These are phyloP conservation scores for Penicillium paneum DNA, from an alignment of 2,329 filamentous ascomycete species.

Conservation along the genomic window DNA sequence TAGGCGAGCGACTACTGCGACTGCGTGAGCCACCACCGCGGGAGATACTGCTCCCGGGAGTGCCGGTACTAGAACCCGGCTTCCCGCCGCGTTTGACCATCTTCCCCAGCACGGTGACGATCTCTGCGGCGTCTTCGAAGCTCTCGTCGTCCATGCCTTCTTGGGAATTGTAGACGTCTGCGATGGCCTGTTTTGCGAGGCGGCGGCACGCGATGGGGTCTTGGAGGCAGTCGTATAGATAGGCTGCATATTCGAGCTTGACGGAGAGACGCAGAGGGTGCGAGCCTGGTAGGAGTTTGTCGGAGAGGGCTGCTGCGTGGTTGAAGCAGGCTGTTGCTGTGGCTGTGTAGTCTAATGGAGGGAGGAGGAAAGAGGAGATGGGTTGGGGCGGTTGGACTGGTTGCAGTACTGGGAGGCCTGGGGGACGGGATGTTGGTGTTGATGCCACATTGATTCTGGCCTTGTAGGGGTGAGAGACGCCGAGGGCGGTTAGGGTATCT, in stretches of 20 bases:
- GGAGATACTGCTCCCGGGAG: constrained; percentile 23
- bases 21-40: constrained; percentile 31
- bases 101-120: constrained; percentile 79
- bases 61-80: constrained; percentile 33
- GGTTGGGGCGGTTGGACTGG: constrained; percentile 20
- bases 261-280: constrained; percentile 86
- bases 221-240: constrained; percentile 88
- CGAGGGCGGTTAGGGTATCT: constrained; percentile 40
- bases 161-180: constrained; percentile 84
- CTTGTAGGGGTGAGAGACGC: constrained; percentile 33
- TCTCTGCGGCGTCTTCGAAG: constrained; percentile 84
- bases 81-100: constrained; percentile 75
- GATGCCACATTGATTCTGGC: background rate
- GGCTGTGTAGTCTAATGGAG: constrained; percentile 75
- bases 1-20: constrained; percentile 29
- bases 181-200: constrained; percentile 77
- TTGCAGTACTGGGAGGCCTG: constrained; percentile 34
- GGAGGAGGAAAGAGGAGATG: constrained; percentile 73
- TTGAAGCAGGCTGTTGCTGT: constrained; percentile 77
- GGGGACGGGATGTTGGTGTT: constrained; percentile 27
- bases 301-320: constrained; percentile 71
- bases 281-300: constrained; percentile 74
- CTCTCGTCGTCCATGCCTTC: constrained; percentile 95
- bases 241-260: constrained; percentile 88
- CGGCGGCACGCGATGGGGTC: constrained; percentile 72